A percentile compares a stretch with the other conserved stretches of the same genome.
Evolutionary conservation across 2,329 filamentous ascomycete species (phyloP).

Genomic region (Claviceps sp.): DNA sequence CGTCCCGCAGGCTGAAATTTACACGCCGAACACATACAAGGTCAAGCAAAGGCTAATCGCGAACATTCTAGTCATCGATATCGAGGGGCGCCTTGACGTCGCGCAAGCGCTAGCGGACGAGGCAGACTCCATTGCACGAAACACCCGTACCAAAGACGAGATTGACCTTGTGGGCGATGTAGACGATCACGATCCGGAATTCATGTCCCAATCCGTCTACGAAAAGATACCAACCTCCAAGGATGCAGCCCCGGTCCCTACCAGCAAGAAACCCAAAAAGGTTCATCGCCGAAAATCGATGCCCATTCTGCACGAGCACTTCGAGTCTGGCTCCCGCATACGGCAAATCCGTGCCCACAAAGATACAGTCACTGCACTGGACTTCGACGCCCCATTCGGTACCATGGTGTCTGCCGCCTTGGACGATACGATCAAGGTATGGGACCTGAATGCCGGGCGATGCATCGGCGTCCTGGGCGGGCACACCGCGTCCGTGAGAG

Average conservation of each 20-base stretch:
- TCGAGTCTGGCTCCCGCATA: constrained; percentile 78
- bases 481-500: constrained; percentile 84
- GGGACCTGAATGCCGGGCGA: constrained; percentile 87
- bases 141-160: constrained; percentile 38
- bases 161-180: constrained; percentile 38
- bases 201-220: constrained; percentile 98
- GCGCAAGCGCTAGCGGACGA: constrained; percentile 46
- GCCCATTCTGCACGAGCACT: constrained; percentile 91
- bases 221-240: constrained; percentile 63
- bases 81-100: constrained; percentile 48
- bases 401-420: constrained; percentile 85
- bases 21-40: too few relatives aligned
- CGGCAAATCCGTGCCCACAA: constrained; percentile 79
- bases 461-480: constrained; percentile 89
- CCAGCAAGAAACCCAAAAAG: constrained; percentile 32
- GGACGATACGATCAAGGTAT: constrained; percentile 88
- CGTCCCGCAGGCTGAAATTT: background rate
- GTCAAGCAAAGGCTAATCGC: background rate
- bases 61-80: constrained; percentile 39
- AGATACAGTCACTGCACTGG: constrained; percentile 76
- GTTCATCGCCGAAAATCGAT: constrained; percentile 66
- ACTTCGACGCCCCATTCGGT: constrained; percentile 96
- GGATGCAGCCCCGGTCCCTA: constrained; percentile 26
- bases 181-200: constrained; percentile 39
- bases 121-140: constrained; percentile 40